Evolutionary conservation across 768 basidiomycete genomes (phyloP), one percentile per base, ranked within the genome.

Genomic region (Lyophyllum atratum): DNA sequence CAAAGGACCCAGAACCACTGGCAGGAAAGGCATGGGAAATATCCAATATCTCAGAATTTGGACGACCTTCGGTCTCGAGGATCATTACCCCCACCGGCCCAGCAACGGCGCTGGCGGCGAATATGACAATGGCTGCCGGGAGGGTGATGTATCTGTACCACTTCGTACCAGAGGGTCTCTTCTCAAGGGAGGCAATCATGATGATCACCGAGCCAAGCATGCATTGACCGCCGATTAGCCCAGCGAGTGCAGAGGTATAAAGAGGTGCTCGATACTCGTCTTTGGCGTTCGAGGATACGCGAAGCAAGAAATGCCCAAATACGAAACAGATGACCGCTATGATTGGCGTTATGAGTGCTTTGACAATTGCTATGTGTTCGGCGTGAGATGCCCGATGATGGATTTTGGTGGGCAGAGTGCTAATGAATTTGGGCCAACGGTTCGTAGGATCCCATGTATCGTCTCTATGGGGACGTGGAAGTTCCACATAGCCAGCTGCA

Each of bases 81-180:
- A 55, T 42, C 31, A 47, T 55, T 24, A 48, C 54, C 7, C 47
- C 54, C 2, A 55, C 47, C 10, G 54, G 54, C 25, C 54, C 54
- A 24, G 54, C 54, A 4, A 24, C 14, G 15, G 37, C 37, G 17
- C 45, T 39, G 1, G 54, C 46, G 26, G 25, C 25, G 26, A 55
- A 49, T 8, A 49, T 55, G 6, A 42, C 34, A 40, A 49, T 7
- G 26, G 28, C 24, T 8, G 47, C 26, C 6, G 25, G 37, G 17
- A 49, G 15, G 10, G 54, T 55, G 25, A 55, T 21, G 42, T 55
- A 31, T 42, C 39, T 40, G 25, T 55, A 42, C 47, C 45, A 53
- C 8, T 33, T n/a, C 17, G n/a, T 31, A 12, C 43, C 42, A 5
- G 52, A 44, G 21, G 37, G 52, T 24, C 11, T 43, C 15, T 40